Conservation (phyloP, 768 basidiomycete genomes). For the Artomyces pyxidatus region DNA sequence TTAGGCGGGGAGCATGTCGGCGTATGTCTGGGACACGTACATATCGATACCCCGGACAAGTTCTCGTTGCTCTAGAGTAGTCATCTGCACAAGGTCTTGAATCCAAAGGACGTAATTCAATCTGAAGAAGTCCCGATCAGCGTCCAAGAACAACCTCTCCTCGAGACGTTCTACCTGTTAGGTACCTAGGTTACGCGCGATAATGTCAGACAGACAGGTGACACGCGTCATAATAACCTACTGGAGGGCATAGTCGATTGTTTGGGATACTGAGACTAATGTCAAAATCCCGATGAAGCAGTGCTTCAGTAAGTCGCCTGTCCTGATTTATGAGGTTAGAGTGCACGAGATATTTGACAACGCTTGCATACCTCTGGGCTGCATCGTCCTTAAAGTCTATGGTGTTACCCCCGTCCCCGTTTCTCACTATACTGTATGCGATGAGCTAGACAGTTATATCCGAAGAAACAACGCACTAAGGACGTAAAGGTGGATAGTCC, state of each 20-base stretch:
- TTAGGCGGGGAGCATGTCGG: too few species aligned
- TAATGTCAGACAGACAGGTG: not conserved
- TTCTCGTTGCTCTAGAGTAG: conserved; percentile 12
- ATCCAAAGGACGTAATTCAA: conserved; percentile 86
- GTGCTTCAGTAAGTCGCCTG: conserved; percentile 73
- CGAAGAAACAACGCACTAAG: too few species aligned
- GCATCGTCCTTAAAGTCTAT: conserved; percentile 73
- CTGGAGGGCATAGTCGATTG: conserved; percentile 82
- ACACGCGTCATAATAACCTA: too few species aligned
- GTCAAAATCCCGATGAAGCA: conserved; percentile 69
- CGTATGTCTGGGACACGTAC: conserved; percentile 40
- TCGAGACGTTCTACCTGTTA: conserved; percentile 42
- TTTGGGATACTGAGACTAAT: conserved; percentile 53
- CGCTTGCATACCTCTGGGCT: conserved; percentile 50
- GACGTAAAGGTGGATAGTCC: too few species aligned
- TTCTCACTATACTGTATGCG: conserved; percentile 21
- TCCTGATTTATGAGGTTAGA: conserved; percentile 9
- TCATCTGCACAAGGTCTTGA: conserved; percentile 51
- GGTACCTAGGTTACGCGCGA: conserved; percentile 44
- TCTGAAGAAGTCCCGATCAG: conserved; percentile 28
- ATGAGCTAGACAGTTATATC: too few species aligned
- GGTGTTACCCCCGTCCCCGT: conserved; percentile 21
- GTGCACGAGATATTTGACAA: not conserved
- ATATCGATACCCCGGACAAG: conserved; percentile 59
- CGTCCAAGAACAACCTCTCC: not conserved